Conservation (phyloP, 2,329 filamentous ascomycete species). For the Pezicula neosporulosa region DNA sequence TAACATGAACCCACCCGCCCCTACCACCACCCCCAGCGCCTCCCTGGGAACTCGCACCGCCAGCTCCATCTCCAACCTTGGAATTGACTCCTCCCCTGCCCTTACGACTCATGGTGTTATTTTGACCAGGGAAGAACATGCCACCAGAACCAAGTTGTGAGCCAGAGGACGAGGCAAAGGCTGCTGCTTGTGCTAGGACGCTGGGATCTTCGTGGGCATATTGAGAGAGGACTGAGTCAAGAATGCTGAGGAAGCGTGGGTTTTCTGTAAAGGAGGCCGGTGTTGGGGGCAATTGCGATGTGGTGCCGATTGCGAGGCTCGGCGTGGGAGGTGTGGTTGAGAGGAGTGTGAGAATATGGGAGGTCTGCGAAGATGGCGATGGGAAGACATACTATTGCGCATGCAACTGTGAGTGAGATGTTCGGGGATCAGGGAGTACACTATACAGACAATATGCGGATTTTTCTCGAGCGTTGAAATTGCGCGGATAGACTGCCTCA, state of each 20-base stretch:
- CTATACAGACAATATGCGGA: constrained; percentile 21
- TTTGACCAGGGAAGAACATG: constrained; percentile 39
- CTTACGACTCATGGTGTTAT: constrained; percentile 21
- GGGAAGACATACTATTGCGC: constrained; percentile 53
- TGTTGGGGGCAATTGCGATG: constrained; percentile 56
- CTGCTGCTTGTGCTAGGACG: constrained; percentile 53
- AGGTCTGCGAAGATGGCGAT: constrained; percentile 38
- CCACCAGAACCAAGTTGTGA: constrained; percentile 49
- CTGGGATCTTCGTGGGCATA: constrained; percentile 55
- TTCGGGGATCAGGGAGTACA: neutral
- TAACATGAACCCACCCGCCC: constrained; percentile 63
- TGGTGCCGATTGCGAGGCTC: constrained; percentile 55
- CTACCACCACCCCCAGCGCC: constrained; percentile 56
- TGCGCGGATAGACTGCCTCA: constrained; percentile 3
- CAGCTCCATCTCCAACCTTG: constrained; percentile 39
- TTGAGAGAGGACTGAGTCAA: constrained; percentile 52
- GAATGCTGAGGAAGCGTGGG: constrained; percentile 52
- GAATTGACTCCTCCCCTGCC: constrained; percentile 36
- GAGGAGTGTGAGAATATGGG: constrained; percentile 57
- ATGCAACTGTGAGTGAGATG: neutral
- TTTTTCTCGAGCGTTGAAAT: constrained; percentile 25
- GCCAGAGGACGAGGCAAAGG: constrained; percentile 56
- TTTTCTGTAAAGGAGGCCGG: constrained; percentile 59
- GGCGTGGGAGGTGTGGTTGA: constrained; percentile 51
- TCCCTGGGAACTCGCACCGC: constrained; percentile 56